phyloP scores from a whole-genome alignment of 192 early-diverging fungal genomes.

The Glomus cerebriforme region DNA sequence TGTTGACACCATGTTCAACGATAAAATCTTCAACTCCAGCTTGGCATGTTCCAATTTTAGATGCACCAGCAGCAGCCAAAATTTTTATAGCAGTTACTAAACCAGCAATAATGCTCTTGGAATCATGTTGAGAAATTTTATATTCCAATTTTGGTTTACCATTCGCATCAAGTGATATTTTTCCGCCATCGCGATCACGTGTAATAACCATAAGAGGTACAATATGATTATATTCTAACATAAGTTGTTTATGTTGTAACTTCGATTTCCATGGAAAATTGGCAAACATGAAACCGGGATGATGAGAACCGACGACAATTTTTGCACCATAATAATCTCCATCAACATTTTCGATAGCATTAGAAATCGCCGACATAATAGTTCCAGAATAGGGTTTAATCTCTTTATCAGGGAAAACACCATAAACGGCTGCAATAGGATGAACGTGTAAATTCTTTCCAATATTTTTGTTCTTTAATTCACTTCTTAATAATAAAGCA shows the following conservation, averaged over 20 bases:
- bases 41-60: conserved; percentile 57
- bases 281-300: conserved; percentile 50
- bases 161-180: conserved; percentile 46
- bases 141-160: conserved; percentile 51
- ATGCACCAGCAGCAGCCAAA: conserved; percentile 68
- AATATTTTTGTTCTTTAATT: conserved; percentile 70
- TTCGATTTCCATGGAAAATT: conserved; percentile 53
- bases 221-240: conserved; percentile 52
- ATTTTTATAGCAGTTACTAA: conserved; percentile 47
- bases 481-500: conserved; percentile 62
- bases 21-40: conserved; percentile 44
- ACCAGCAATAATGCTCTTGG: conserved; percentile 47
- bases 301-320: conserved; percentile 62
- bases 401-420: conserved; percentile 58
- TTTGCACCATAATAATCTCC: conserved; percentile 66
- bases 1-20: conserved; percentile 37
- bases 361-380: conserved; percentile 70
- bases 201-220: conserved; percentile 54
- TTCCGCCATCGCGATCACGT: conserved; percentile 64
- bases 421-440: conserved; percentile 62
- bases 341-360: conserved; percentile 58
- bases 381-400: conserved; percentile 55
- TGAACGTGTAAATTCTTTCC: conserved; percentile 67
- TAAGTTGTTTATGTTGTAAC: conserved; percentile 51
- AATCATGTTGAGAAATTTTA: conserved; percentile 54